These are phyloP conservation scores for Fonsecaea multimorphosa DNA, from an alignment of 2,329 filamentous ascomycete genomes.

Conservation along the genomic window DNA sequence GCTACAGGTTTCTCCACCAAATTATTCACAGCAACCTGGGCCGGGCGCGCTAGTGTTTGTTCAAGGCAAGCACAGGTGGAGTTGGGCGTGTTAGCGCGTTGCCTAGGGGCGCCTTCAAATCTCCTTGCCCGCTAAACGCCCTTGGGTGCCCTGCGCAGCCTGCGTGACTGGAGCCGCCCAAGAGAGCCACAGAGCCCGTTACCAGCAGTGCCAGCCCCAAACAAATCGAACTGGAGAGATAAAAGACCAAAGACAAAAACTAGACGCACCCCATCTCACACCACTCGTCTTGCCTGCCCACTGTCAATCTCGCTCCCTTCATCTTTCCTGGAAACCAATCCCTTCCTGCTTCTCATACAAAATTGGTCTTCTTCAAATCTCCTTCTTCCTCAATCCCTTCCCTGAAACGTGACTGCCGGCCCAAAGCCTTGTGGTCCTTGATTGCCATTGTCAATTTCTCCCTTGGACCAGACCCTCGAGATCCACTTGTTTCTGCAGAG, in stretches of 20 bases:
- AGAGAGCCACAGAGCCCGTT: constrained; percentile 12
- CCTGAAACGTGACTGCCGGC: constrained; percentile 22
- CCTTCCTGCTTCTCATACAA: constrained; percentile 14
- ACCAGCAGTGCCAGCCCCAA: constrained; percentile 19
- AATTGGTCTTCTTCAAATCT: constrained; percentile 28
- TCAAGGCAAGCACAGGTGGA: constrained; percentile 8
- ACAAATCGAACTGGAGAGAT: constrained; percentile 10
- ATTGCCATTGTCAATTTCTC: constrained; percentile 38
- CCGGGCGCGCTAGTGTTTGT: constrained; percentile 6
- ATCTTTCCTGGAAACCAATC: constrained; percentile 20
- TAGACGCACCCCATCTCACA: constrained; percentile 25
- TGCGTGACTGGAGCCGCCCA: constrained; percentile 18
- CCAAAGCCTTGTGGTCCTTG: constrained; percentile 25
- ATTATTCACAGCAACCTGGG: constrained; percentile 1
- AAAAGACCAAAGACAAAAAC: constrained; percentile 22
- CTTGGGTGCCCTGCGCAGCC: constrained; percentile 10
- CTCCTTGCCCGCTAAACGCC: constrained; percentile 17
- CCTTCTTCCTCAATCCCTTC: constrained; percentile 35
- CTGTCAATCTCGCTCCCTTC: constrained; percentile 28
- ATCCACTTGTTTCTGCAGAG: constrained; percentile 16
- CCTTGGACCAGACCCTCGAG: constrained; percentile 29
- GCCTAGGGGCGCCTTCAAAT: constrained; percentile 29
- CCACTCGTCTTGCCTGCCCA: constrained; percentile 9
- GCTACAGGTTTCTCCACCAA: constrained; percentile 7
- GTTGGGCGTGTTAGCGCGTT: constrained; percentile 8